Conservation (phyloP, 768 basidiomycete species). For the Hygrocybe coccinea region DNA sequence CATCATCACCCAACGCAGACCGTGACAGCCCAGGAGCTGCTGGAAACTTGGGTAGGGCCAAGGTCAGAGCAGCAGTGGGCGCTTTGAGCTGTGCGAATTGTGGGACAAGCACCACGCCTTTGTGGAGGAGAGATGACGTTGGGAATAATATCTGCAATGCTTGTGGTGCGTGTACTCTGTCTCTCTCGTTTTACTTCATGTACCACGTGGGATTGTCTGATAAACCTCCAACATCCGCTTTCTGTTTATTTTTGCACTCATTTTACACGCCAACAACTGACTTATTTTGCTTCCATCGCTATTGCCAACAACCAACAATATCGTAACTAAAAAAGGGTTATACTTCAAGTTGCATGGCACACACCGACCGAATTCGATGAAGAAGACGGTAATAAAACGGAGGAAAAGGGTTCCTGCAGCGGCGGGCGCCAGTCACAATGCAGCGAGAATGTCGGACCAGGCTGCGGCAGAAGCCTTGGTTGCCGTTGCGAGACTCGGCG, state of each 20-base stretch:
- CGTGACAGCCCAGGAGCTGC: constrained; percentile 26
- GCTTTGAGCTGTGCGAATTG: constrained; percentile 85
- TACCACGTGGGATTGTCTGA: too few relatives aligned
- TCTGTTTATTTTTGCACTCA: constrained; percentile 5
- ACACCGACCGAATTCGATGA: constrained; percentile 97
- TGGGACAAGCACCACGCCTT: constrained; percentile 81
- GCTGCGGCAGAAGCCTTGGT: constrained; percentile 87
- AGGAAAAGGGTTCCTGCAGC: constrained; percentile 96
- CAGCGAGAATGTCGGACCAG: constrained; percentile 62
- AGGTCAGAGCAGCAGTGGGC: constrained; percentile 48
- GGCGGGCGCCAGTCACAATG: constrained; percentile 37
- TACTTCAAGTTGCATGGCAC: constrained; percentile 98
- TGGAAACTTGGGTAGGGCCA: constrained; percentile 24
- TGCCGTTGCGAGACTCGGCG: constrained; percentile 60
- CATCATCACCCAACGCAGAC: constrained; percentile 28
- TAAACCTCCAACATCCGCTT: too few relatives aligned
- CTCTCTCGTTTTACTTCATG: too few relatives aligned
- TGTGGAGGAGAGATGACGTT: constrained; percentile 86
- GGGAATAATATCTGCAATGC: constrained; percentile 95
- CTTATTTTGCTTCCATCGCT: not conserved
- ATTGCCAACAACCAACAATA: constrained; percentile 15
- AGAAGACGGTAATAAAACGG: constrained; percentile 97
- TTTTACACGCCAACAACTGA: not conserved
- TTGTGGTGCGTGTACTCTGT: constrained; percentile 74
- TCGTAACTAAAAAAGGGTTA: constrained; percentile 53